phyloP scores from a whole-genome alignment of 108 stramenopile genomes.

The Cyclotella baltica region DNA sequence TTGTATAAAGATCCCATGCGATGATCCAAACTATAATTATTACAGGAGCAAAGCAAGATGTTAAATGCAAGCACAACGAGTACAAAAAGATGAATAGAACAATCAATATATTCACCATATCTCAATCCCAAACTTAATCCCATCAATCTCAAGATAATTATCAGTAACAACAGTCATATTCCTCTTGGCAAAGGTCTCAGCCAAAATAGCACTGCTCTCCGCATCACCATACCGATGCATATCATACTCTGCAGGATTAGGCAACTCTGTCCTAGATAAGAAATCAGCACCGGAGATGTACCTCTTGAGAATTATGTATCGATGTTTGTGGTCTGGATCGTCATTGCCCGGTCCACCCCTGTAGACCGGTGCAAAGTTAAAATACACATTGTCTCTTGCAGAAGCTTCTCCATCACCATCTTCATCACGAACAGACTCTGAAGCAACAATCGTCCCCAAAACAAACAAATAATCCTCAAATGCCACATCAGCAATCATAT shows the following conservation, averaged over 20 bases:
- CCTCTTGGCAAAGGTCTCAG: slow-evolving; percentile 22
- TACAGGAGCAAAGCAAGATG: background rate
- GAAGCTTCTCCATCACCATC: slow-evolving; percentile 10
- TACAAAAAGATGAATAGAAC: background rate
- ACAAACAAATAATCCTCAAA: slow-evolving; percentile 54
- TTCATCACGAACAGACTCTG: slow-evolving; percentile 30
- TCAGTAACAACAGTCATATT: slow-evolving; percentile 36
- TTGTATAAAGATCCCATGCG: slow-evolving; percentile 36
- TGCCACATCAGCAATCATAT: slow-evolving; percentile 35
- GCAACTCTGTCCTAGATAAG: slow-evolving; percentile 34
- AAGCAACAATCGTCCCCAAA: slow-evolving; percentile 44
- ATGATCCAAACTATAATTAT: slow-evolving; percentile 46
- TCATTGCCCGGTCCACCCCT: slow-evolving; percentile 36
- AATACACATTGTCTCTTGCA: slow-evolving; percentile 39
- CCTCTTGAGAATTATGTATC: slow-evolving; percentile 33
- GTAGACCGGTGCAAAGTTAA: slow-evolving; percentile 46
- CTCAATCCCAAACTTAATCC: slow-evolving; percentile 47
- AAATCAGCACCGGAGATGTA: slow-evolving; percentile 54
- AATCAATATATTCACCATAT: slow-evolving; percentile 28
- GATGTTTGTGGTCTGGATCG: background rate
- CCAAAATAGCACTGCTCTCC: slow-evolving; percentile 14
- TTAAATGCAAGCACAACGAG: background rate
- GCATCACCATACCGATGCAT: slow-evolving; percentile 23
- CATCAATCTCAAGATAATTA: slow-evolving; percentile 43
- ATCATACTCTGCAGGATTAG: slow-evolving; percentile 41